A percentile compares a stretch with the other conserved stretches of the same genome.
Conservation (phyloP, 345 rosid species). For the Psidium guajava region DNA sequence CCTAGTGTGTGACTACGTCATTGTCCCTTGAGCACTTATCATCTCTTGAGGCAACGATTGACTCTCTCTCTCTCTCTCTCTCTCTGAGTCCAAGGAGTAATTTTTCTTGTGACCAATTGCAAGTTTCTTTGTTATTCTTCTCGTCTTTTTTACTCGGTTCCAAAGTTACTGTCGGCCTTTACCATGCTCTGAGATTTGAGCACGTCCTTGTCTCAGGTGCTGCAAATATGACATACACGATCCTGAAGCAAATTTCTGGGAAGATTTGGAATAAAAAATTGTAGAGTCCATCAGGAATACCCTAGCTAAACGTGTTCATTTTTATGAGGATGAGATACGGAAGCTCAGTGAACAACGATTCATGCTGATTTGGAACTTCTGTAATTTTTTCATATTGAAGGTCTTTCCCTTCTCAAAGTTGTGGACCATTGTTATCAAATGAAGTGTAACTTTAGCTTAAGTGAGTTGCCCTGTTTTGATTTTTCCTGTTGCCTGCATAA, state of each 20-base stretch:
- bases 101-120: neutral
- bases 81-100: neutral
- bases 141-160: neutral
- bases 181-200: slow-evolving; percentile 20
- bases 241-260: slow-evolving; percentile 85
- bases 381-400: slow-evolving; percentile 95
- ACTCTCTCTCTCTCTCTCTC: neutral
- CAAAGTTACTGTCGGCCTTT: neutral
- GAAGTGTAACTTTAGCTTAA: slow-evolving; percentile 1
- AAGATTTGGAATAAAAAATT: slow-evolving; percentile 75
- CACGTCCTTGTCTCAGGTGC: slow-evolving; percentile 48
- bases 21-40: neutral
- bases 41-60: neutral
- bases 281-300: slow-evolving; percentile 79
- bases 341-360: slow-evolving; percentile 88
- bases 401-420: slow-evolving; percentile 33
- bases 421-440: neutral
- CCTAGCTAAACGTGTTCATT: slow-evolving; percentile 78
- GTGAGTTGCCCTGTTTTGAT: neutral
- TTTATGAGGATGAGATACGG: slow-evolving; percentile 95
- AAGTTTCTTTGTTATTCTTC: neutral
- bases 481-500: neutral
- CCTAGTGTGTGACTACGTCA: neutral
- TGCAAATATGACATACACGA: slow-evolving; percentile 83
- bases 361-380: slow-evolving; percentile 95